Evolutionary conservation across 169 alveolate genomes (phyloP).

Genomic region (Plasmodium gallinaceum): DNA sequence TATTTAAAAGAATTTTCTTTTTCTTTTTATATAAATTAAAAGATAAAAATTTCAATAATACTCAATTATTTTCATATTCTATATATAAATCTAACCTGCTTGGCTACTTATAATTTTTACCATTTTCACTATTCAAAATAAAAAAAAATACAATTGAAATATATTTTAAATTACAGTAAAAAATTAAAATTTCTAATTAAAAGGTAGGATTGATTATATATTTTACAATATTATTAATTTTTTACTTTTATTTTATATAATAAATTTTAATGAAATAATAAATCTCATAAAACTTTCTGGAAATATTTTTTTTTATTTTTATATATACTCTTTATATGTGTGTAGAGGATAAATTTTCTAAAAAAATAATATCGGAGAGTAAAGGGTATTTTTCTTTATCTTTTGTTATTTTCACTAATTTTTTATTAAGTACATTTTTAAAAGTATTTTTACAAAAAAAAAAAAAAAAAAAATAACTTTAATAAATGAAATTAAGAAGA

Average conservation of each 20-base stretch:
- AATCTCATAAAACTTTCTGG: too few relatives aligned
- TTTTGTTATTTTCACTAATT: too few relatives aligned
- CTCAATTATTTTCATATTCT: too few relatives aligned
- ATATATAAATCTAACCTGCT: constrained; percentile 34
- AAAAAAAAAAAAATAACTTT: too few relatives aligned
- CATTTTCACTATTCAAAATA: constrained; percentile 34
- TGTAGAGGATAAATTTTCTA: constrained; percentile 4
- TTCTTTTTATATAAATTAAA: too few relatives aligned
- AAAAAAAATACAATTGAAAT: background rate
- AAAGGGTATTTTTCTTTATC: constrained; percentile 46
- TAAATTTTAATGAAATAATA: background rate
- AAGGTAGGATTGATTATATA: background rate
- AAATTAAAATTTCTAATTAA: too few relatives aligned
- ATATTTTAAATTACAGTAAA: background rate
- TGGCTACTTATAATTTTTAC: constrained; percentile 66
- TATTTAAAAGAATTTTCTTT: too few relatives aligned
- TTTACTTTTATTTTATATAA: background rate
- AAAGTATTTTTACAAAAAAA: too few relatives aligned
- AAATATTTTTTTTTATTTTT: constrained; percentile 8
- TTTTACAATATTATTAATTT: background rate
- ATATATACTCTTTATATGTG: constrained; percentile 1
- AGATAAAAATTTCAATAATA: too few relatives aligned
- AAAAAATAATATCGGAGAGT: constrained; percentile 23
- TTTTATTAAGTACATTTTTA: background rate
- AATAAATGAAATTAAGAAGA: too few relatives aligned